A percentile compares a stretch with the other conserved stretches of the same genome.
Evolutionary conservation across 2,329 filamentous ascomycete genomes (phyloP).

Genomic region (Aurifilum marmelostoma): DNA sequence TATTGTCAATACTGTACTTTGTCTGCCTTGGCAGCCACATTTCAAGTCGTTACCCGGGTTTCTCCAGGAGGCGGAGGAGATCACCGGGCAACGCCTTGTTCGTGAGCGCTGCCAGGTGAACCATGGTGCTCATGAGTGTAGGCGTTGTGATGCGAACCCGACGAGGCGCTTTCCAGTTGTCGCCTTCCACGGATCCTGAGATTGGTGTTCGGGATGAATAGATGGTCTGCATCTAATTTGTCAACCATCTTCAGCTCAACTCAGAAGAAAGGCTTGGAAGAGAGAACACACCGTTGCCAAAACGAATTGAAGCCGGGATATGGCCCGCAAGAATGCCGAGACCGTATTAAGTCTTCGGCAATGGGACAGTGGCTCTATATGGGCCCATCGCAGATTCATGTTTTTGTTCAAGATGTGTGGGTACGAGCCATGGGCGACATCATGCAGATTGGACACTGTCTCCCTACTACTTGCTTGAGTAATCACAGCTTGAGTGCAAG

Average conservation of each 20-base stretch:
- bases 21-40: not conserved
- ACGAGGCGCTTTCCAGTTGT: not conserved
- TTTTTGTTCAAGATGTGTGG: not conserved
- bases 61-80: constrained; percentile 19
- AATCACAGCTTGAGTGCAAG: not conserved
- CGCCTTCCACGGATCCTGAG: not conserved
- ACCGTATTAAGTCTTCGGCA: not conserved
- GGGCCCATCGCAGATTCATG: too few species aligned
- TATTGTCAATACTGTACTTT: not conserved
- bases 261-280: not conserved
- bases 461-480: not conserved
- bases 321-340: not conserved
- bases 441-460: not conserved
- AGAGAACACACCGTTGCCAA: not conserved
- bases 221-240: not conserved
- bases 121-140: not conserved
- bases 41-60: constrained; percentile 22
- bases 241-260: not conserved
- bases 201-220: not conserved
- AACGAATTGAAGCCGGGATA: not conserved
- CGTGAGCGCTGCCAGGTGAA: too few species aligned
- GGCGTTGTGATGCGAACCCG: not conserved
- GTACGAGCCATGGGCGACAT: not conserved
- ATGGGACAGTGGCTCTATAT: not conserved
- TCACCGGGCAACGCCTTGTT: not conserved